Base-by-base conservation (phyloP, 805 yeast species). In the Tetrapisispora arboricola region DNA sequence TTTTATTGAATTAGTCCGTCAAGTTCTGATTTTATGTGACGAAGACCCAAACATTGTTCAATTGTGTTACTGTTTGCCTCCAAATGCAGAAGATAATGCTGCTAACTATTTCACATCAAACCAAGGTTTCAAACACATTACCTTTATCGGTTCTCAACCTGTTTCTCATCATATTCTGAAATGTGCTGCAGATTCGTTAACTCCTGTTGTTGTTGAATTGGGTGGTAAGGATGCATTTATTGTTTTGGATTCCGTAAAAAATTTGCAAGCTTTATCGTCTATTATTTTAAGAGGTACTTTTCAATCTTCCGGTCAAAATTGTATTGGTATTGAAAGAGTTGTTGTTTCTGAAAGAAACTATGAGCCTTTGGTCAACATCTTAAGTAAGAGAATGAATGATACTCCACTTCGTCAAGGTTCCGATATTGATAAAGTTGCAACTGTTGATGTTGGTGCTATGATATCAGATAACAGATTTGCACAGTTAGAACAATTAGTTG, bases 251-350 rank as follows among this genome's bases (percentile, higher is more conserved):
- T 92, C 85, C 50, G 81, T 75, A 30, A 24, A 24, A 25, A 76
- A 79, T 48, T 49, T 74, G 32, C 61, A 69, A 8, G 63, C 71
- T 4, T 65, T 81, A 32, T 79, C 95, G 0, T 84, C 95, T 13
- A 78, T 87, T 20, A 72, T 92, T 30, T 73, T 92, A 81, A 73
- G 99, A 55, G 99, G 98, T 27, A 81, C 95, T 0, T 92, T 90
- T 67, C 99, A 92, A 65, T 83, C 95, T 40, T 84, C 95, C 0
- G 99, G 99, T 11, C 99, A 92, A 64, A 92, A 92, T 59, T 92
- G 99, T 66, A 92, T 92, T 54, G 97, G 99, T 29, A 84, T 92
- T 41, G 99, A 92, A 65, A 72, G 98, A 43, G 94, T 92, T 6
- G 80, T 92, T 47, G 86, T 88, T 28, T 70, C 85, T 34, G 83